Percentiles rank a stretch among this genome's conserved stretches.
Conservation (phyloP, 108 stramenopile species). For the Epithemia pelagica region DNA sequence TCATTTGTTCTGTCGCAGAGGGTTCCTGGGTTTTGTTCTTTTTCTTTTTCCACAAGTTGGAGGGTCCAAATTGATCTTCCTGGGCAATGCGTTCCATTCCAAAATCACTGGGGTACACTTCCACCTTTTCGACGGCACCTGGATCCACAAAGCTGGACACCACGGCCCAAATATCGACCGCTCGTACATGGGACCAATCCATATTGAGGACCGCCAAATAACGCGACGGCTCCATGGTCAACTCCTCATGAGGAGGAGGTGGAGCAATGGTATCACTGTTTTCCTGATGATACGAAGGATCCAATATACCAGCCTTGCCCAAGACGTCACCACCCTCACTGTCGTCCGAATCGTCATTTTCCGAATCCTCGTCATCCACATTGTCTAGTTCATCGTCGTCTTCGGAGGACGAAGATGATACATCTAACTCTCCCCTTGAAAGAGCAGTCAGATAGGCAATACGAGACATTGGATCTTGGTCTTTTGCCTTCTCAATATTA, state of each 20-base stretch:
- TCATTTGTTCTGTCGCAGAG: not conserved
- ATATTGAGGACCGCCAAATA: conserved; percentile 80
- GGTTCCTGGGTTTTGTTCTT: not conserved
- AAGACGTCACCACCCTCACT: conserved; percentile 30
- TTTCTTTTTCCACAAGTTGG: conserved; percentile 64
- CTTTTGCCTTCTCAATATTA: conserved; percentile 16
- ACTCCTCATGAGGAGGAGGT: conserved; percentile 28
- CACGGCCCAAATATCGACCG: conserved; percentile 84
- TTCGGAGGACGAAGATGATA: conserved; percentile 54
- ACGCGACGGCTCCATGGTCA: conserved; percentile 47
- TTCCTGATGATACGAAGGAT: conserved; percentile 39
- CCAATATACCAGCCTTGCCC: conserved; percentile 62
- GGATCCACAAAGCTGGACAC: conserved; percentile 81
- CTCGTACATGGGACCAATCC: conserved; percentile 89
- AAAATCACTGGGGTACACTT: conserved; percentile 86
- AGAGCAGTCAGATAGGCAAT: conserved; percentile 91
- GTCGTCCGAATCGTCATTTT: conserved; percentile 33
- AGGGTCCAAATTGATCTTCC: conserved; percentile 73
- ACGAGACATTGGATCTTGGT: conserved; percentile 67
- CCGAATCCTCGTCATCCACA: conserved; percentile 35
- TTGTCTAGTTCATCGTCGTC: conserved; percentile 23
- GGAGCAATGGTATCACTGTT: too few relatives aligned
- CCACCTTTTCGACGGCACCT: conserved; percentile 61
- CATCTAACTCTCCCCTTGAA: conserved; percentile 84
- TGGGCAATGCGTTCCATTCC: conserved; percentile 84